phyloP scores from a whole-genome alignment of 306 rosid genomes.

The Leucaena leucocephala region DNA sequence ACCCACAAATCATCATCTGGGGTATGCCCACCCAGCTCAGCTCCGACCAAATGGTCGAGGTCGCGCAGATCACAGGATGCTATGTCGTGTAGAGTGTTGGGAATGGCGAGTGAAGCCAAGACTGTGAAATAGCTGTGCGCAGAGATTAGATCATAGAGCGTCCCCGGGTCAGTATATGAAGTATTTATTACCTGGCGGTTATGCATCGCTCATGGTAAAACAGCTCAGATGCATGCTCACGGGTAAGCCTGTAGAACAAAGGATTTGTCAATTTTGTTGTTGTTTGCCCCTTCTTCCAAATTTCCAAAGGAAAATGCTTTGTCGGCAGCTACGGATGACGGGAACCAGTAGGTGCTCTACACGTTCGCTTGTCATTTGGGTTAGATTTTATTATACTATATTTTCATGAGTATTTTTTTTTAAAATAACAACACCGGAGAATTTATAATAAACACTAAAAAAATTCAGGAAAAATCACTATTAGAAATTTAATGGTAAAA shows the following conservation, averaged over 20 bases:
- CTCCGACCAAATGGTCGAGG: background rate
- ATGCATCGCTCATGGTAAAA: background rate
- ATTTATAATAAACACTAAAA: too few relatives aligned
- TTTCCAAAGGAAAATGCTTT: background rate
- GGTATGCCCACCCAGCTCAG: constrained; percentile 8
- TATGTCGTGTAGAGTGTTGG: background rate
- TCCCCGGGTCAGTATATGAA: background rate
- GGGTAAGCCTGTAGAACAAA: background rate
- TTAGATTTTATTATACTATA: too few relatives aligned
- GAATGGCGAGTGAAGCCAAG: background rate
- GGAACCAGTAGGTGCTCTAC: background rate
- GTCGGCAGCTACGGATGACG: background rate
- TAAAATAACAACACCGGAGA: too few relatives aligned
- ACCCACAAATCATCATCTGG: constrained; percentile 48
- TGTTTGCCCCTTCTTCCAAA: background rate
- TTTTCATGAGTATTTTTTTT: too few relatives aligned
- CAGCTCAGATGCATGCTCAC: background rate
- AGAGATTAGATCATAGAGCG: background rate
- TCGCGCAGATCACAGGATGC: background rate
- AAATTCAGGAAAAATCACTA: too few relatives aligned
- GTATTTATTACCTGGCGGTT: background rate
- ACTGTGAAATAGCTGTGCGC: background rate
- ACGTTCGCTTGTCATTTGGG: background rate
- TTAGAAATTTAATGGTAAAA: too few relatives aligned
- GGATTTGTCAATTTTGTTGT: background rate